Base-by-base conservation (phyloP, 257 asterid species). In the Buddleja alternifolia region DNA sequence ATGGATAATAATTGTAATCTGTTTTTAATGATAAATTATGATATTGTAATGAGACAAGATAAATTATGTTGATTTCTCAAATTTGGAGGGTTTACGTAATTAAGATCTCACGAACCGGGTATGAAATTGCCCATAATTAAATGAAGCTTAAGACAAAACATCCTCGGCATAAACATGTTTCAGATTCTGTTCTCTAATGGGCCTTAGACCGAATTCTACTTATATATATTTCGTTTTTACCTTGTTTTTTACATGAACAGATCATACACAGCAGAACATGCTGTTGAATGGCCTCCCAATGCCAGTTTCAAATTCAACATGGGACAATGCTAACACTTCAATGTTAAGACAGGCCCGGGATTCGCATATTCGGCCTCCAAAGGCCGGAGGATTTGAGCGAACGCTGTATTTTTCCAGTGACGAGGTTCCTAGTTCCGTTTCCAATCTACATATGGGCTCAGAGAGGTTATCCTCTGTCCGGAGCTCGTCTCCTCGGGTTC, bases 281-380 rank as follows among this genome's bases (percentile, higher is more conserved):
- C 60, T 66, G 10, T 14, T 80, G 58, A 66, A 63, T 16, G 85
- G 81, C 5, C 75, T 69, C 44, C 81, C 85, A 0, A 56, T 76
- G 17, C 48, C 82, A 4, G 70, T 77, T 23, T 52, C 82, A 37
- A 70, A 59, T 36, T 51, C 73, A 47, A 39, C 75, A 9, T 78
- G 78, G 81, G 83, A 72, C 41, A 63, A 73, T 16, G 66, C 16
- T 11, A 24, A 29, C 52, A 37, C 45, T 20, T 29, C 66, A 16
- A 37, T 34, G 32, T 15, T 70, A 2, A 65, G 59, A 7, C 73
- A 75, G 21, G 48, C 64, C 2, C 55, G 56, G 19, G 67, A 64
- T 37, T 63, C 72, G 10, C 65, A 63, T 7, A 4, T 44, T 16
- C 46, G 79, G 70, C 78, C 83, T 45, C 25, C 77, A 10, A 60